A percentile compares a stretch with the other conserved stretches of the same genome.
Evolutionary conservation across 768 basidiomycete species (phyloP).

Genomic region (Tricholoma terreum): DNA sequence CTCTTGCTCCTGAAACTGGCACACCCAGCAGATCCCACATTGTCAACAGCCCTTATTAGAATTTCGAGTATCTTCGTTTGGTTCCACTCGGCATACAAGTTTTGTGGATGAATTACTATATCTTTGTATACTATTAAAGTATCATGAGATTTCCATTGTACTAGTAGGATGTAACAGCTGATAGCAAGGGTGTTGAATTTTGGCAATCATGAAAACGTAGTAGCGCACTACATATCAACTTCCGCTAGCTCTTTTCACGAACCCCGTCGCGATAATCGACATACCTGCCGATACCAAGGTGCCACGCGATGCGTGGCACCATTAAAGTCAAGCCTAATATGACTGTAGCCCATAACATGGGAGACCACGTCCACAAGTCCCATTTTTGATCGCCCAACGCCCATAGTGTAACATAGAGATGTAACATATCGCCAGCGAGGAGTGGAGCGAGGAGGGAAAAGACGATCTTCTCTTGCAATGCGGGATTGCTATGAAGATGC

Average conservation of each 20-base stretch:
- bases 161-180: constrained; percentile 1
- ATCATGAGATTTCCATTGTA: constrained; percentile 7
- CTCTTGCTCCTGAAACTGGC: constrained; percentile 46
- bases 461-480: constrained; percentile 71
- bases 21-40: constrained; percentile 56
- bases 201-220: too few relatives aligned
- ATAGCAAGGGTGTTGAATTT: too few relatives aligned
- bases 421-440: constrained; percentile 64
- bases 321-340: constrained; percentile 60
- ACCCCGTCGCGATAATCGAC: constrained; percentile 59
- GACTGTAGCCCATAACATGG: constrained; percentile 68
- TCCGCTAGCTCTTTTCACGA: constrained; percentile 15
- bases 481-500: constrained; percentile 55
- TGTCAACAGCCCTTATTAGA: constrained; percentile 63
- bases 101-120: constrained; percentile 7
- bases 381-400: constrained; percentile 70
- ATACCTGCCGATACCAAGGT: constrained; percentile 72
- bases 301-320: constrained; percentile 72
- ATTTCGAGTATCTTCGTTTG: background rate
- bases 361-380: constrained; percentile 58
- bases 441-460: constrained; percentile 63
- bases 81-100: constrained; percentile 1
- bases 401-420: constrained; percentile 69
- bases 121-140: background rate
- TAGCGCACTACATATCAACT: background rate